phyloP scores from a whole-genome alignment of 2,329 filamentous ascomycete species.

The Fusarium chaquense region DNA sequence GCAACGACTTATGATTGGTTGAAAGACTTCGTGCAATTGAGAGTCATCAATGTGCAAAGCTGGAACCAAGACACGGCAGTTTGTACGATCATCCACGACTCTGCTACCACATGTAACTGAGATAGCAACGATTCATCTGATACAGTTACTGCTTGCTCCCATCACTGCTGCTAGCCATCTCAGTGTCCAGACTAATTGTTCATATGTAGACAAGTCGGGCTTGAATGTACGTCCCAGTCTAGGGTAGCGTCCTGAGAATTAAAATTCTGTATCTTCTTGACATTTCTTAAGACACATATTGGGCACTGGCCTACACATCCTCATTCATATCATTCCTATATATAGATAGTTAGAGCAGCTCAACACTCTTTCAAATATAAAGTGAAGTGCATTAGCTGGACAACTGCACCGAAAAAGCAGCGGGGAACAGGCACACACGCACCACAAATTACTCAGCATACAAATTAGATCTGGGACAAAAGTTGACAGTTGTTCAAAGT shows the following conservation, averaged over 20 bases:
- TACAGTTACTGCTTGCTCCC: not conserved
- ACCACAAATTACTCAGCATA: no score
- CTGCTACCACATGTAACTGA: not conserved
- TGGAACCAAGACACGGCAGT: not conserved
- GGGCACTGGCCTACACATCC: not conserved
- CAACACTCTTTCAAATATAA: no score
- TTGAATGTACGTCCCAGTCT: not conserved
- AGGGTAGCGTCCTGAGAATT: not conserved
- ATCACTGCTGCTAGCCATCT: not conserved
- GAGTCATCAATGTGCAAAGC: rapidly evolving
- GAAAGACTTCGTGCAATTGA: rapidly evolving
- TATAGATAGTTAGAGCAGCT: no score
- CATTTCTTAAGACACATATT: not conserved
- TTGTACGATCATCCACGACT: not conserved
- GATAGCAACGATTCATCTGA: not conserved
- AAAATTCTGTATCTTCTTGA: not conserved
- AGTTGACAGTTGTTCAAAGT: no score
- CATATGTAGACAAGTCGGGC: not conserved
- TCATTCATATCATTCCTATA: no score
- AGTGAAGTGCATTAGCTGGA: no score
- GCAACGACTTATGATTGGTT: conserved; percentile 21
- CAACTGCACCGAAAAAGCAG: no score
- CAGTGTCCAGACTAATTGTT: not conserved
- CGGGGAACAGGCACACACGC: no score
- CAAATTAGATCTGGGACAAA: no score